Evolutionary conservation across 169 alveolate genomes (phyloP).

Genomic region (Plasmodium reichenowi): DNA sequence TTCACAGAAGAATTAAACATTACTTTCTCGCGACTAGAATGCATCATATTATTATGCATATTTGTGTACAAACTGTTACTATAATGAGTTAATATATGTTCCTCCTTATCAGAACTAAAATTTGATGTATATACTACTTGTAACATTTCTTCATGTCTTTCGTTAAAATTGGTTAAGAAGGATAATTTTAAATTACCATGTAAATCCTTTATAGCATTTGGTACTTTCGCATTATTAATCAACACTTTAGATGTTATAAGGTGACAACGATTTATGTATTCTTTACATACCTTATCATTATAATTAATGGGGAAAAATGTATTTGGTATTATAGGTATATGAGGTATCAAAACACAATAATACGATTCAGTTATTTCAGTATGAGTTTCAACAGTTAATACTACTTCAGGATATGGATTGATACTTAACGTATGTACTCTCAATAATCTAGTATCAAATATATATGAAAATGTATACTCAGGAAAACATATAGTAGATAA

Average conservation of each 20-base stretch:
- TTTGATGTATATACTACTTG: constrained; percentile 1
- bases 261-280: constrained; percentile 37
- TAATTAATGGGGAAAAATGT: constrained; percentile 3
- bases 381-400: constrained; percentile 3
- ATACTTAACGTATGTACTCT: constrained; percentile 42
- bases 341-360: constrained; percentile 16
- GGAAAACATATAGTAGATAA: constrained; percentile 42
- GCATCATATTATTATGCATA: constrained; percentile 9
- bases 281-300: constrained; percentile 44
- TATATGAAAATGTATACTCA: constrained; percentile 22
- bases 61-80: constrained; percentile 37
- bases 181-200: constrained; percentile 12
- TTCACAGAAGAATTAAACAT: neutral
- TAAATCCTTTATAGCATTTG: neutral
- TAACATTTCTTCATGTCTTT: constrained; percentile 70
- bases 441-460: constrained; percentile 59
- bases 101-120: neutral
- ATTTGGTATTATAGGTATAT: constrained; percentile 9
- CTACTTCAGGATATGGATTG: constrained; percentile 66
- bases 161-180: constrained; percentile 53
- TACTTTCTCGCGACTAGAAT: constrained; percentile 6
- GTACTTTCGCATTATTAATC: neutral
- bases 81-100: constrained; percentile 29
- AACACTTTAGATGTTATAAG: constrained; percentile 26
- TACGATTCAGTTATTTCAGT: constrained; percentile 14